A percentile compares a stretch with the other conserved stretches of the same genome.
phyloP scores from a whole-genome alignment of 2,329 filamentous ascomycete species.

The Colletotrichum lentis region DNA sequence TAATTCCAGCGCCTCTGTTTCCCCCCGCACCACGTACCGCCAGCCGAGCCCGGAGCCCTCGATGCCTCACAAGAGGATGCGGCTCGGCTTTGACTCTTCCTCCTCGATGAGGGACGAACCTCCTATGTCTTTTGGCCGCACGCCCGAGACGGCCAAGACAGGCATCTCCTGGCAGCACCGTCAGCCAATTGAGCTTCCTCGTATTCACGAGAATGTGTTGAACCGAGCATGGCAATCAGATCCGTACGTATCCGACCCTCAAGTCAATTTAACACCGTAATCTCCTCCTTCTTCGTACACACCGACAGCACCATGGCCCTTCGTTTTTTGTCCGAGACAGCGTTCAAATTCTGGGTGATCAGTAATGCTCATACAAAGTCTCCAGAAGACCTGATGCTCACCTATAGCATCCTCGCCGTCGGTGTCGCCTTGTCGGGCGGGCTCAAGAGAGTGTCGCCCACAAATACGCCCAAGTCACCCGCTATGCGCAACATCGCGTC shows the following conservation, averaged over 20 bases:
- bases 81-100: constrained; percentile 58
- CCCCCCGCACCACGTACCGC: constrained; percentile 53
- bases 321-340: constrained; percentile 52
- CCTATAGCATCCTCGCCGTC: constrained; percentile 55
- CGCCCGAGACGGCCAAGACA: constrained; percentile 51
- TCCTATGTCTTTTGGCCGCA: constrained; percentile 45
- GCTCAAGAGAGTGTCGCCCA: constrained; percentile 49
- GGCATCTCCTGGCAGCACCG: constrained; percentile 50
- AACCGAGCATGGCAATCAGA: constrained; percentile 60
- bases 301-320: constrained; percentile 54
- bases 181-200: constrained; percentile 52
- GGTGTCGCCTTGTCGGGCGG: constrained; percentile 52
- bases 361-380: constrained; percentile 49
- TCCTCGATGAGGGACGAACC: constrained; percentile 46
- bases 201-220: constrained; percentile 59
- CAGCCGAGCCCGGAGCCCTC: constrained; percentile 45
- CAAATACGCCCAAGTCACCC: constrained; percentile 61
- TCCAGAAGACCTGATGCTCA: constrained; percentile 56
- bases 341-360: constrained; percentile 51
- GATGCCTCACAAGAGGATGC: constrained; percentile 58
- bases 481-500: constrained; percentile 58
- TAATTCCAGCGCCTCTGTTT: constrained; percentile 58
- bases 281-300: constrained; percentile 54
- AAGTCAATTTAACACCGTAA: constrained; percentile 51
- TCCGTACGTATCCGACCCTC: constrained; percentile 55